A percentile compares a stretch with the other conserved stretches of the same genome.
Evolutionary conservation across 1,139 yeast genomes (phyloP).

Genomic region (Suhomyces anneliseae): DNA sequence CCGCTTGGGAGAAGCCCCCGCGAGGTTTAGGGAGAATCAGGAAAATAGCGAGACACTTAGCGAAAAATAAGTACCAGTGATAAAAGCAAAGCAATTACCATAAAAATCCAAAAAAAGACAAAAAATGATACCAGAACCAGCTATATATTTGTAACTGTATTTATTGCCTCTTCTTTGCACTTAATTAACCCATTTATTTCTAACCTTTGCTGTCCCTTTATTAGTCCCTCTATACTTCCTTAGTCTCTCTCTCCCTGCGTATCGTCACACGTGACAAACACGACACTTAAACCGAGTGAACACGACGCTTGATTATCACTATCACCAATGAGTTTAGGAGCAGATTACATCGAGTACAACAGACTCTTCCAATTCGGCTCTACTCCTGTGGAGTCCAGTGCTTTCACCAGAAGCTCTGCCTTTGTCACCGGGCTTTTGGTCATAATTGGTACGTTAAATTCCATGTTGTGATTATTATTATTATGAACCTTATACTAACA

Average conservation of each 20-base stretch:
- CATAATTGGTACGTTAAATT: constrained; percentile 22
- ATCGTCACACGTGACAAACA: constrained; percentile 2
- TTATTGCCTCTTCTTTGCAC: too few relatives aligned
- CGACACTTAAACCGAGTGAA: neutral
- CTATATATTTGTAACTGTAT: too few relatives aligned
- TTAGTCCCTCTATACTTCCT: too few relatives aligned
- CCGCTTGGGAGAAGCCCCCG: too few relatives aligned
- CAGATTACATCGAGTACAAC: constrained; percentile 32
- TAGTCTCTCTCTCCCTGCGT: constrained; percentile 9
- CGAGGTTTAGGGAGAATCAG: too few relatives aligned
- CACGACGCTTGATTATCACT: neutral
- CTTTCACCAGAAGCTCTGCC: constrained; percentile 16
- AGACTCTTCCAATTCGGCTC: constrained; percentile 25
- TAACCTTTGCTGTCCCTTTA: too few relatives aligned
- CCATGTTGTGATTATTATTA: neutral
- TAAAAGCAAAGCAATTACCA: too few relatives aligned
- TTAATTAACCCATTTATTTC: too few relatives aligned
- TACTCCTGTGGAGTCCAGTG: constrained; percentile 24
- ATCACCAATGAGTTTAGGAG: constrained; percentile 27
- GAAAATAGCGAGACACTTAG: too few relatives aligned
- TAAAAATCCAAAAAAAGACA: too few relatives aligned
- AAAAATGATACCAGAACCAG: too few relatives aligned
- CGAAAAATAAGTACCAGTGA: too few relatives aligned
- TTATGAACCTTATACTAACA: constrained; percentile 17
- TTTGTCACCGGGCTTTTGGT: constrained; percentile 19